These are phyloP conservation scores for Didymella glomerata DNA, from an alignment of 2,329 filamentous ascomycete species.

Conservation along the genomic window DNA sequence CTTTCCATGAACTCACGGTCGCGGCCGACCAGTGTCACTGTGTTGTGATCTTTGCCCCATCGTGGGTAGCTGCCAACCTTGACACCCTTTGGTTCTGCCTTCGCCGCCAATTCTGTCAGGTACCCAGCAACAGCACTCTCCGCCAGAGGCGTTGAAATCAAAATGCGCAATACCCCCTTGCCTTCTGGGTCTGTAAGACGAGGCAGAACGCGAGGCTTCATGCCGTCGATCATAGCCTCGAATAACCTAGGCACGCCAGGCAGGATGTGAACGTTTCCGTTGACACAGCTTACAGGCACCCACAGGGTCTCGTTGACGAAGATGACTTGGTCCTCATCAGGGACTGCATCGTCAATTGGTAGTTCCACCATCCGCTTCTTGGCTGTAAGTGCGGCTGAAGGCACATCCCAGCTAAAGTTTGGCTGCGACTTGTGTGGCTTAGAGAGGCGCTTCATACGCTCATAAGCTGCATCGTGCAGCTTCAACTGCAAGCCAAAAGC, in stretches of 20 bases:
- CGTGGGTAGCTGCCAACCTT: conserved; percentile 96
- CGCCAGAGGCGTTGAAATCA: conserved; percentile 86
- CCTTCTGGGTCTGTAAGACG: conserved; percentile 80
- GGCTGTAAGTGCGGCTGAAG: conserved; percentile 78
- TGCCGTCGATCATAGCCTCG: conserved; percentile 76
- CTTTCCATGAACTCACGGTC: conserved; percentile 81
- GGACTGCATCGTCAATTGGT: conserved; percentile 74
- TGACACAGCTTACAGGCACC: conserved; percentile 89
- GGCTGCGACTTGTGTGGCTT: conserved; percentile 76
- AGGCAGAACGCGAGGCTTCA: conserved; percentile 76
- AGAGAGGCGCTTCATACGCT: conserved; percentile 83
- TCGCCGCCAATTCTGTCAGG: conserved; percentile 78
- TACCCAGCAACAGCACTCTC: conserved; percentile 88
- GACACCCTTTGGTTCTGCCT: conserved; percentile 77
- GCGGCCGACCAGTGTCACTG: conserved; percentile 83
- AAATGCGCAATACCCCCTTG: conserved; percentile 77
- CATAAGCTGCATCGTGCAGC: conserved; percentile 78
- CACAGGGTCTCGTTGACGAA: conserved; percentile 84
- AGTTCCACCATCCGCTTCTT: conserved; percentile 91
- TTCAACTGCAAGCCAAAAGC: conserved; percentile 81
- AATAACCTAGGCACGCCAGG: conserved; percentile 90
- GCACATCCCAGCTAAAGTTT: conserved; percentile 83
- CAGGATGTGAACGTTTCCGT: conserved; percentile 91
- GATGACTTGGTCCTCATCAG: conserved; percentile 75
- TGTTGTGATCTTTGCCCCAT: conserved; percentile 88